Evolutionary conservation across 805 yeast species (phyloP), one percentile per base, ranked within the genome.

Genomic region (Sugiyamaella mastotermitis): DNA sequence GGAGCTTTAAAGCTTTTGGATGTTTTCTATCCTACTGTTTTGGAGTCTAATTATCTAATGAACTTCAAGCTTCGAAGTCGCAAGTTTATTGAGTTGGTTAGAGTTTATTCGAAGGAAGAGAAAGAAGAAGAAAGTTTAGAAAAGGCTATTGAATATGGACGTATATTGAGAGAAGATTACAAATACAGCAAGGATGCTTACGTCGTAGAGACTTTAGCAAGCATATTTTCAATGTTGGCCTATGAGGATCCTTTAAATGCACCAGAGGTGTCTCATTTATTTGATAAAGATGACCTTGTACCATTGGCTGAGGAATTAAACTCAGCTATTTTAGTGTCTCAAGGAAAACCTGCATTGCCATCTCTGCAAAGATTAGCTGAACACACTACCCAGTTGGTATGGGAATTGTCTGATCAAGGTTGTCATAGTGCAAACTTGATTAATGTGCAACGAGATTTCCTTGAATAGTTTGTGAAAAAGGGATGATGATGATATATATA

Each of bases 161-260:
- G 65, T 41, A 24, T 49, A 9, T 48, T 74, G 31, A 58, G 62
- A 34, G 40, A 48, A 3, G 42, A 53, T 18, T 71, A 57, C 41
- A 51, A 48, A 10, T 41, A 49, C 25, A 49, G 48, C 19, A 31
- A 52, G 3, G 57, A 62, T n/a, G 46, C 56, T 3, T 51, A 51
- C n/a, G 61, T 64, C 28, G 61, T 58, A 21, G 56, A 58, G 5
- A 59, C 61, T 42, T 49, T 78, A 21, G 61, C 65, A 27, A 69
- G 71, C 30, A 61, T 76, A 0, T 72, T 75, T 5, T 61, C 74
- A 2, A 53, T 78, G 20, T 51, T 78, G 32, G 78, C 80, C 3
- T 77, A 69, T 45, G 67, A 68, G 7, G 62, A 75, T 37, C 80
- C 80, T 1, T 42, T 52, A 3, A 53, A 68, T 3, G 38, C 42